Evolutionary conservation across 75 land plant genomes (phyloP).

Genomic region (Picea sitchensis): DNA sequence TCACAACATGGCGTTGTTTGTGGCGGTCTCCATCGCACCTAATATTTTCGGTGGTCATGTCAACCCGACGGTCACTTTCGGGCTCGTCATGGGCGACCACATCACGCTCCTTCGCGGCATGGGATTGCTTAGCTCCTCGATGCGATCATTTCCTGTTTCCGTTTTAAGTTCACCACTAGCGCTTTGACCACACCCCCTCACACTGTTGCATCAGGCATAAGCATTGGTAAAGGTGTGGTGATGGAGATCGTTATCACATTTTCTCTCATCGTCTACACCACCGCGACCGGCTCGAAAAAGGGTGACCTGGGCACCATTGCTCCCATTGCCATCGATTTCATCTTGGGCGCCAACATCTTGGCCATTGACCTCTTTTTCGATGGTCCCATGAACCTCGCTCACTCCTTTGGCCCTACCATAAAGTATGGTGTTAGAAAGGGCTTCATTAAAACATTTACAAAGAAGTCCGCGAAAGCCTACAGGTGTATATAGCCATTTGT

Average conservation of each 20-base stretch:
- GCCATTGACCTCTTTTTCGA: slow-evolving; percentile 38
- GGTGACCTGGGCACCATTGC: too few species aligned
- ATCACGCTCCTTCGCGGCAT: slow-evolving; percentile 69
- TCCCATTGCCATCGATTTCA: slow-evolving; percentile 28
- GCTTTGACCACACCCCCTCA: slow-evolving; percentile 16
- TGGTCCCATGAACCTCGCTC: slow-evolving; percentile 48
- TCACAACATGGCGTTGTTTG: slow-evolving; percentile 64
- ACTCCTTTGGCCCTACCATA: slow-evolving; percentile 38
- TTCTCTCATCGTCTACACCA: slow-evolving; percentile 44
- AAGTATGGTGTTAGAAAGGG: too few species aligned
- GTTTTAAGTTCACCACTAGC: slow-evolving; percentile 43
- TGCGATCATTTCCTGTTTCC: slow-evolving; percentile 44
- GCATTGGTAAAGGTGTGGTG: slow-evolving; percentile 13
- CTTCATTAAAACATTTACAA: slow-evolving; percentile 50
- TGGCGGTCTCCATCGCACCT: slow-evolving; percentile 53
- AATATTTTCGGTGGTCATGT: slow-evolving; percentile 81
- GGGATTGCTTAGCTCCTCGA: slow-evolving; percentile 75
- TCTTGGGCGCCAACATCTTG: slow-evolving; percentile 36
- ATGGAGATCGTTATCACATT: slow-evolving; percentile 42
- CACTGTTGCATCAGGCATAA: slow-evolving; percentile 16
- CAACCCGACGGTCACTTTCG: too few species aligned
- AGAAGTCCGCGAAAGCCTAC: slow-evolving; percentile 95
- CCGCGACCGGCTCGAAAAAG: slow-evolving; percentile 27
- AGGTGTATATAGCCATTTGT: slow-evolving; percentile 69
- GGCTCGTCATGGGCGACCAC: slow-evolving; percentile 39